Evolutionary conservation across 1,284 basidiomycete species (phyloP).

Genomic region (Melampsora larici-populina): DNA sequence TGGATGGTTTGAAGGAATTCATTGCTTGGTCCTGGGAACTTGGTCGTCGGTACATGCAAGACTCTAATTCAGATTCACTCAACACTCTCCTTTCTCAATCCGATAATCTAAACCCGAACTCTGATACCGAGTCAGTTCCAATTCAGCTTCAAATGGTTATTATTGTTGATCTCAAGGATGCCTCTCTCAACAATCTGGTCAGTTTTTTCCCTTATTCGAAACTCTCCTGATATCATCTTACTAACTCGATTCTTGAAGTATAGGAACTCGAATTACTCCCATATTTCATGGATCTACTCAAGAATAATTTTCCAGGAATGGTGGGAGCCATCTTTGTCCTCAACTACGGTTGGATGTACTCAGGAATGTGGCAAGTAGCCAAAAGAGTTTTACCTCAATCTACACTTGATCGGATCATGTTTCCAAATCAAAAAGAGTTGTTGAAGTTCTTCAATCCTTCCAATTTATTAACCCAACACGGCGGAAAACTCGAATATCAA

Average conservation of each 20-base stretch:
- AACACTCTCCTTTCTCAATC: conserved; percentile 15
- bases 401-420: conserved; percentile 69
- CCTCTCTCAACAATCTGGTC: conserved; percentile 38
- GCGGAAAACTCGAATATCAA: conserved; percentile 48
- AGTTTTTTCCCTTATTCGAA: background rate
- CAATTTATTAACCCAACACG: conserved; percentile 56
- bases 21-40: conserved; percentile 52
- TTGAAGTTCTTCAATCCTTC: conserved; percentile 61
- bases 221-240: background rate
- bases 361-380: conserved; percentile 69
- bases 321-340: conserved; percentile 72
- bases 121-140: conserved; percentile 6
- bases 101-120: background rate
- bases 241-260: background rate
- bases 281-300: conserved; percentile 53
- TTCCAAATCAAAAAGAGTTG: conserved; percentile 65
- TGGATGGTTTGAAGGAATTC: conserved; percentile 52
- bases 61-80: conserved; percentile 18
- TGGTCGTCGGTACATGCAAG: conserved; percentile 47
- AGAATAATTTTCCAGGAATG: conserved; percentile 71
- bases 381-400: conserved; percentile 70
- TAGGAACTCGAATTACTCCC: conserved; percentile 55
- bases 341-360: conserved; percentile 77
- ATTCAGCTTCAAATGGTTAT: conserved; percentile 27
- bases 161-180: conserved; percentile 40